Percentiles rank a stretch among this genome's conserved stretches.
phyloP scores from a whole-genome alignment of 192 early-diverging fungal species.

The Backusella psychrophila region DNA sequence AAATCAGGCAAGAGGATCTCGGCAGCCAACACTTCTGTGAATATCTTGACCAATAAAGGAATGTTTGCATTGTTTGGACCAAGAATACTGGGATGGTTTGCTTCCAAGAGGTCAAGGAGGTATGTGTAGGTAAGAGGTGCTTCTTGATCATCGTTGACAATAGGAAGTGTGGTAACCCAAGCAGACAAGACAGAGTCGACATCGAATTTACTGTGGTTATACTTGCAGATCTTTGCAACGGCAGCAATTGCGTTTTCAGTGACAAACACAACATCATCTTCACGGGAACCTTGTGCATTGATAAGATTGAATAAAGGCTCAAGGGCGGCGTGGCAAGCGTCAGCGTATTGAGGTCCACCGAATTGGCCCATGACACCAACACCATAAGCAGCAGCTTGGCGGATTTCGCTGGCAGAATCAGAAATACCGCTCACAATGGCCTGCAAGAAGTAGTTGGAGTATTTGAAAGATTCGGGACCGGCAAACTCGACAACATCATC shows the following conservation, averaged over 20 bases:
- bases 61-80: slow-evolving; percentile 63
- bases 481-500: slow-evolving; percentile 93
- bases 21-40: slow-evolving; percentile 61
- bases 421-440: slow-evolving; percentile 55
- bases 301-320: slow-evolving; percentile 73
- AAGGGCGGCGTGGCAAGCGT: slow-evolving; percentile 69
- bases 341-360: slow-evolving; percentile 82
- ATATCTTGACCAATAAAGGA: slow-evolving; percentile 55
- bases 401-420: slow-evolving; percentile 65
- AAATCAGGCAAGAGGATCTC: slow-evolving; percentile 44
- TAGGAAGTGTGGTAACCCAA: slow-evolving; percentile 83
- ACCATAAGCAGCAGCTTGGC: slow-evolving; percentile 94
- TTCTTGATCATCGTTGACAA: slow-evolving; percentile 88
- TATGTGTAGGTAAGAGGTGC: slow-evolving; percentile 75
- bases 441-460: slow-evolving; percentile 66
- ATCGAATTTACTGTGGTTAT: slow-evolving; percentile 60
- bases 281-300: slow-evolving; percentile 60
- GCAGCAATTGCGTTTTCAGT: slow-evolving; percentile 96
- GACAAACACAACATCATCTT: slow-evolving; percentile 75
- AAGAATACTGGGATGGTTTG: slow-evolving; percentile 59
- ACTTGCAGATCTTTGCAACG: slow-evolving; percentile 84
- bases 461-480: slow-evolving; percentile 67
- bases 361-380: slow-evolving; percentile 88
- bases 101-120: slow-evolving; percentile 68
- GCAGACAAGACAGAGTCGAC: slow-evolving; percentile 56